Base-by-base conservation (phyloP, 805 yeast genomes). In the Wickerhamomyces pijperi region DNA sequence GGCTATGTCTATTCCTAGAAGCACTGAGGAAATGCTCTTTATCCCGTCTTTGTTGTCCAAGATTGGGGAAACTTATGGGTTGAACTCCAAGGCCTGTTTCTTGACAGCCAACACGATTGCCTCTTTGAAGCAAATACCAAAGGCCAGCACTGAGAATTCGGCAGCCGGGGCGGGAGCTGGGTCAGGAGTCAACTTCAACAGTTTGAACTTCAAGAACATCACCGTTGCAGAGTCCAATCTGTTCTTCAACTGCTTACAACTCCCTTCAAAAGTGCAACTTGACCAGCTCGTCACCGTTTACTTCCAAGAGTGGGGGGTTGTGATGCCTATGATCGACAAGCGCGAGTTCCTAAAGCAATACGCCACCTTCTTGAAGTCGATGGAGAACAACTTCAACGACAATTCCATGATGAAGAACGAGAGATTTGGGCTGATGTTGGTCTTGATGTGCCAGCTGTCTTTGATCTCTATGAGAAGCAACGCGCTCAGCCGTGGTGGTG, bases 271-370 rank as follows among this genome's bases (percentile, higher is more conserved):
- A 40, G 55, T 74, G 19, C 74, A 76, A 42, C 56, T 84, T 41
- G 95, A 87, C 56, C 76, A 76, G 19, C 66, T 83, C 23, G 69
- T 82, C 16, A 69, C 81, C 0, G 54, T 75, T 3, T 87, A 72
- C 53, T 86, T 85, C 59, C 77, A 75, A 44, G 79, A 81, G 42
- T 87, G 95, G 94, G 79, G 82, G 21, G 67, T 72, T 19, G 59
- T 75, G 5, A 64, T 79, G 18, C 94, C 95, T 0, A 65, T 84
- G 14, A 52, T 87, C 39, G 84, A 83, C 54, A 75, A 76, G 45
- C 72, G 72, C 34, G 68, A 75, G n/a, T 87, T 87, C 50, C 64
- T 80, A 53, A 61, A 64, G 18, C 74, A 75, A 45, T 85, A 82
- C 53, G 49, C 65, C 20, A 60, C 57, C 20, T 66, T 78, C 36